A percentile compares a stretch with the other conserved stretches of the same genome.
Evolutionary conservation across 2,329 filamentous ascomycete genomes (phyloP).

Genomic region (Madurella mycetomatis): DNA sequence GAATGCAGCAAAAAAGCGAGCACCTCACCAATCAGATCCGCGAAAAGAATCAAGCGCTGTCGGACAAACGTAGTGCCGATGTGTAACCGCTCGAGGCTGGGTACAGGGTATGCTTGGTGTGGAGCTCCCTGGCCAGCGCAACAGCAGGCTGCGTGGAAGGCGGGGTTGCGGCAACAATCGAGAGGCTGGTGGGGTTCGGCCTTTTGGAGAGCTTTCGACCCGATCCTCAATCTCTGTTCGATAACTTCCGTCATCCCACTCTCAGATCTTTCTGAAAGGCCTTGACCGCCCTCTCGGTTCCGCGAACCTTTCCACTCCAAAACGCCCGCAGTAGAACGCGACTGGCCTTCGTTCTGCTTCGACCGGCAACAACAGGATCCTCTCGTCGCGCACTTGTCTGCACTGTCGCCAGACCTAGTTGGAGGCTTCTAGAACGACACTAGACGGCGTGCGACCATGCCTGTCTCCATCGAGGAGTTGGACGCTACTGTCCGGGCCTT

Average conservation of each 20-base stretch:
- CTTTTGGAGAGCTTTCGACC: slow-evolving; percentile 29
- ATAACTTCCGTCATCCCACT: slow-evolving; percentile 26
- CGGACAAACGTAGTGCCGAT: too few species aligned
- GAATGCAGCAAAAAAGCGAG: too few species aligned
- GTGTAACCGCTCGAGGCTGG: neutral
- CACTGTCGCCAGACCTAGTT: neutral
- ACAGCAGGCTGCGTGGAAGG: slow-evolving; percentile 8
- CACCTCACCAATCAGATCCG: too few species aligned
- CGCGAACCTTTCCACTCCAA: slow-evolving; percentile 3
- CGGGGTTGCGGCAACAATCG: slow-evolving; percentile 28
- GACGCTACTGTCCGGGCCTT: slow-evolving; percentile 95
- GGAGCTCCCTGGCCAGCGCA: neutral
- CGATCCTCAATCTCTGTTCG: slow-evolving; percentile 26
- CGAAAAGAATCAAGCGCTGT: too few species aligned
- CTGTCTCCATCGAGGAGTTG: slow-evolving; percentile 82
- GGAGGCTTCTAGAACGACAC: slow-evolving; percentile 2
- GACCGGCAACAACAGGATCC: neutral
- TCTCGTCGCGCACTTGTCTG: neutral
- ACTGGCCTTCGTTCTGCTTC: slow-evolving; percentile 7
- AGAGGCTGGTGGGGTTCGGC: slow-evolving; percentile 30
- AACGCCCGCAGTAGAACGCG: slow-evolving; percentile 9
- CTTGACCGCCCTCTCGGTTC: slow-evolving; percentile 13
- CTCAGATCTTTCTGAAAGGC: slow-evolving; percentile 6
- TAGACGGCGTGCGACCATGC: slow-evolving; percentile 46
- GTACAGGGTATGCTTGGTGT: neutral